Base-by-base conservation (phyloP, 306 rosid genomes). In the Dryas alaskensis region DNA sequence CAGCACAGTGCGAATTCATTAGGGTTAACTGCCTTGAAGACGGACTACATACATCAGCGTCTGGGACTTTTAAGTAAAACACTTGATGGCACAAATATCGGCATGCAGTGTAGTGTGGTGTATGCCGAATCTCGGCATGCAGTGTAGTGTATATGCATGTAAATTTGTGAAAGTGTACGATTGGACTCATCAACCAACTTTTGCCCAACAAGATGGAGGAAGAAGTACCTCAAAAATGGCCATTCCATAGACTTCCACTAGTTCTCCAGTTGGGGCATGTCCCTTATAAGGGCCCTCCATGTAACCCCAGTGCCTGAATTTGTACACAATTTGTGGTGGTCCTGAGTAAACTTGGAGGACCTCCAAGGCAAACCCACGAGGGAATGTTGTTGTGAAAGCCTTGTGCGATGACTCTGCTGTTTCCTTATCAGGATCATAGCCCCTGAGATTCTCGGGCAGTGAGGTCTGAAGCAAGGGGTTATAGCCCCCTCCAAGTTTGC, bases 281-380 rank as follows among this genome's bases (percentile, higher is more conserved):
- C 78, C 79, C 52, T 82, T 79, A 85, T 83, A 89, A 76, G 96
- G 87, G 52, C 96, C 92, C 74, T 90, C 96, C 96, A 90, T 88
- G 80, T 66, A 88, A 22, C 96, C 92, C 96, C 92, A 90, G 27
- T 90, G 96, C 77, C 96, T 81, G 63, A 90, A 90, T 70, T 90
- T 88, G 88, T 75, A 90, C 10, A 88, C 87, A 50, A 88, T 79
- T n/a, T 79, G 64, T 0, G 96, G 92, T 0, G 91, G 88, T 5
- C 92, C 92, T 3, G 82, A 63, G 63, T 83, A 88, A 2, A 85
- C 89, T 10, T 80, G 84, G 0, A 88, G 60, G 65, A 88, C 57
- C 76, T 90, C 96, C 66, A 88, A 61, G 12, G 92, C 92, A 74
- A 90, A 90, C 3, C 96, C 96, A 14, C 92, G 84, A 6, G 88